Percentiles rank a stretch among this genome's conserved stretches.
Evolutionary conservation across 2,329 filamentous ascomycete species (phyloP).

Genomic region (Aspergillaceae sp.): DNA sequence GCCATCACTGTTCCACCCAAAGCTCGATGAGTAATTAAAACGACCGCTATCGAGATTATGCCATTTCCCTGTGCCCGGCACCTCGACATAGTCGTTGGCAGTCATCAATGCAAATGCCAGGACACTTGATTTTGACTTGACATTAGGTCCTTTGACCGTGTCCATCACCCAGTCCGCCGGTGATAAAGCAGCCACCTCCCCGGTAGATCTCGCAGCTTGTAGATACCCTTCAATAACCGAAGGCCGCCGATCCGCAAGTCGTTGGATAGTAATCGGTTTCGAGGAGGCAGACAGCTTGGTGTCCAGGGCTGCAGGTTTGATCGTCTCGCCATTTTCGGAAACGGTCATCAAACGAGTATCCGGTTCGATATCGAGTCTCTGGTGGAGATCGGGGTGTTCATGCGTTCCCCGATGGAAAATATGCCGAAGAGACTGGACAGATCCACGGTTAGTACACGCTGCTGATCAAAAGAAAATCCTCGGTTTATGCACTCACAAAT

Average conservation of each 20-base stretch:
- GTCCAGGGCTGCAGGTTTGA: constrained; percentile 40
- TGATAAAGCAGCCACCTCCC: constrained; percentile 58
- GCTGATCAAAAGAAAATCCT: not conserved
- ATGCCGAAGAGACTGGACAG: constrained; percentile 56
- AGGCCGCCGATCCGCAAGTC: constrained; percentile 68
- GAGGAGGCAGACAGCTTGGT: constrained; percentile 55
- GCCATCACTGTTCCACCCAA: constrained; percentile 87
- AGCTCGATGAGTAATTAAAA: constrained; percentile 80
- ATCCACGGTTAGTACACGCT: not conserved
- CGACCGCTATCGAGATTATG: constrained; percentile 60
- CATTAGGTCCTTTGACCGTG: constrained; percentile 66
- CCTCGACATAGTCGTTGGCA: constrained; percentile 76
- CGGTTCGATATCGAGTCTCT: constrained; percentile 61
- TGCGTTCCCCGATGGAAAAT: constrained; percentile 88
- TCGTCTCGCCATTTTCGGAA: constrained; percentile 32
- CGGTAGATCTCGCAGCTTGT: constrained; percentile 59
- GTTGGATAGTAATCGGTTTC: constrained; percentile 61
- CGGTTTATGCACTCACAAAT: constrained; percentile 23
- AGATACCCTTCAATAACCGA: constrained; percentile 72
- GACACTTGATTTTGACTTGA: constrained; percentile 77
- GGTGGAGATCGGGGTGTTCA: constrained; percentile 66
- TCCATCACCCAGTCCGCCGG: constrained; percentile 77
- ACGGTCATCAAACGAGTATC: constrained; percentile 46
- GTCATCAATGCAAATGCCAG: constrained; percentile 81
- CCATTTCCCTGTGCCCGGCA: constrained; percentile 68